Conservation (phyloP, 225 moss, liverwort and hornwort genomes). For the Takakia lepidozioides region DNA sequence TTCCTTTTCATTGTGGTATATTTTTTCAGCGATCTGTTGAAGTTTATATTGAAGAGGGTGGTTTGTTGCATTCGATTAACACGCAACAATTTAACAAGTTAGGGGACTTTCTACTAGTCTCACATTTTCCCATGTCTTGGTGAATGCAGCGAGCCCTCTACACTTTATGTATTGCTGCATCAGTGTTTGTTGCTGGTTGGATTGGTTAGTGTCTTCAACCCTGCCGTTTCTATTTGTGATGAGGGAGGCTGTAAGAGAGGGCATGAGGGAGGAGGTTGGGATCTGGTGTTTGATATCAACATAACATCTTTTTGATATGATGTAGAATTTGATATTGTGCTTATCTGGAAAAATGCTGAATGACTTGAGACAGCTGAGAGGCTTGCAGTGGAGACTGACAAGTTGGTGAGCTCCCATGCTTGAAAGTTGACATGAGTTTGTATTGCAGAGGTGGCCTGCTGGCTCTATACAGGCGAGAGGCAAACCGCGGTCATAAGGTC, state of each 20-base stretch:
- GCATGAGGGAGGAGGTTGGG: not conserved
- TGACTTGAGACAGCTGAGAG: no score
- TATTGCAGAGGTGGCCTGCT: constrained; percentile 66
- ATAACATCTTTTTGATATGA: not conserved
- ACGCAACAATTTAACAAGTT: no score
- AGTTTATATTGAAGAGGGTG: no score
- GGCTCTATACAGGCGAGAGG: constrained; percentile 63
- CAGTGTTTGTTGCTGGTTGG: constrained; percentile 93
- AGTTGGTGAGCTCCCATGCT: no score
- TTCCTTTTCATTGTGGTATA: not conserved
- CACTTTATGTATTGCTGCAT: constrained; percentile 83
- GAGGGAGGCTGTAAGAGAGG: not conserved
- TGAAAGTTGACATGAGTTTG: no score
- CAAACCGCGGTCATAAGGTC: constrained; percentile 52
- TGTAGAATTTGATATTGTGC: not conserved
- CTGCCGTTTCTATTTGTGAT: constrained; percentile 7
- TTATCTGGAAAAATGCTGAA: not conserved
- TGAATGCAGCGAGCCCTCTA: constrained; percentile 67
- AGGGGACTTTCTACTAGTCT: not conserved
- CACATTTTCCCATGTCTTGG: constrained; percentile 6
- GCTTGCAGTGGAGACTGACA: no score
- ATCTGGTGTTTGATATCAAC: not conserved
- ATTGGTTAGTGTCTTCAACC: constrained; percentile 57
- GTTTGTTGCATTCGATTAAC: no score
- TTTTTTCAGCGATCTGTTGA: not conserved